phyloP scores from a whole-genome alignment of 495 filamentous ascomycete genomes.

The Talaromyces stipitatus region DNA sequence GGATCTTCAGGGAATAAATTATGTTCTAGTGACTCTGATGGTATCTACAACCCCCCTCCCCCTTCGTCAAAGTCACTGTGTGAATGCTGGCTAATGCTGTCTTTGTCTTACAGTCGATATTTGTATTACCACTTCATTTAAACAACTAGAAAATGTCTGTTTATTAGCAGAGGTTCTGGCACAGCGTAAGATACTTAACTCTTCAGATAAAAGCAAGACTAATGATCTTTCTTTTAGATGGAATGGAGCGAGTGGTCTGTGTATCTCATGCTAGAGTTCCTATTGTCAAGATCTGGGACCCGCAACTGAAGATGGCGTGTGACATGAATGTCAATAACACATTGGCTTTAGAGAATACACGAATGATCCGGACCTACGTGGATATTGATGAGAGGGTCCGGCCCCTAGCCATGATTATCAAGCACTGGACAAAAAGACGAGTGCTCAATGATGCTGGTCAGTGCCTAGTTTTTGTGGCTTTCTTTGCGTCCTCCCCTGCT shows the following conservation, averaged over 20 bases:
- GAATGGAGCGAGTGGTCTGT: constrained; percentile 93
- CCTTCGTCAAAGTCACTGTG: too few species aligned
- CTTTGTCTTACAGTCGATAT: constrained; percentile 68
- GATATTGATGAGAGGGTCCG: constrained; percentile 87
- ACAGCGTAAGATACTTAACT: constrained; percentile 54
- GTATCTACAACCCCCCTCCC: constrained; percentile 42
- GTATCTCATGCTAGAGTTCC: constrained; percentile 91
- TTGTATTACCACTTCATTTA: constrained; percentile 87
- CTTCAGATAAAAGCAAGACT: not conserved
- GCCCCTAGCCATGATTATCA: constrained; percentile 89
- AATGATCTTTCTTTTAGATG: constrained; percentile 48
- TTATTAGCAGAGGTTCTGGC: constrained; percentile 76
- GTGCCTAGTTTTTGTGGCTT: constrained; percentile 12
- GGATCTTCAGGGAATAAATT: constrained; percentile 94
- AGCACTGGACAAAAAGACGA: constrained; percentile 90
- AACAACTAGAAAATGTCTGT: constrained; percentile 78
- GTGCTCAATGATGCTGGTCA: constrained; percentile 92
- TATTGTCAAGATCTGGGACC: constrained; percentile 99
- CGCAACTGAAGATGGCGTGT: constrained; percentile 80
- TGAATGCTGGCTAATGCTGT: not conserved
- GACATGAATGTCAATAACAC: constrained; percentile 99
- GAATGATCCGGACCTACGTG: constrained; percentile 97
- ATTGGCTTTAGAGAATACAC: constrained; percentile 86
- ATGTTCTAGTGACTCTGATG: constrained; percentile 94
- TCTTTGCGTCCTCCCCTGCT: not conserved